Conservation (phyloP, 2,329 filamentous ascomycete genomes). For the Phaeophleospora eucalypticola region DNA sequence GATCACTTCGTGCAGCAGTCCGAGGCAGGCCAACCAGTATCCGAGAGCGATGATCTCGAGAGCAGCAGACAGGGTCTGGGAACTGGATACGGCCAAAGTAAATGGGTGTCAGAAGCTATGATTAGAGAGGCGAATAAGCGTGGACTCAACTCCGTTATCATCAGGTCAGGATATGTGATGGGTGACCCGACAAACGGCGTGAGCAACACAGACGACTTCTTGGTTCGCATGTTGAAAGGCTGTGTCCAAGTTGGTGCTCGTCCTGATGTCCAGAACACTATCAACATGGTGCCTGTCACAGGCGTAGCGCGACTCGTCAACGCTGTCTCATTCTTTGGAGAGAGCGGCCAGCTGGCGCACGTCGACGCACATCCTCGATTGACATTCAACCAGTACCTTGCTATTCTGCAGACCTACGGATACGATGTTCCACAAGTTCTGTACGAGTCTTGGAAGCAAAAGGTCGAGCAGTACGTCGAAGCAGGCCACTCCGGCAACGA, state of each 20-base stretch:
- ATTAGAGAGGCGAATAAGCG: constrained; percentile 73
- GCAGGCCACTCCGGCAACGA: constrained; percentile 61
- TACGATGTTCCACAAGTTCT: constrained; percentile 64
- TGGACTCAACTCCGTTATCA: constrained; percentile 69
- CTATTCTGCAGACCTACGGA: constrained; percentile 65
- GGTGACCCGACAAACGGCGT: constrained; percentile 68
- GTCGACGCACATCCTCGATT: constrained; percentile 76
- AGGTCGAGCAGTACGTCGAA: constrained; percentile 65
- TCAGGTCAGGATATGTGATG: constrained; percentile 81
- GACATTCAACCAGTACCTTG: constrained; percentile 73
- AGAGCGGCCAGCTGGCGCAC: constrained; percentile 57
- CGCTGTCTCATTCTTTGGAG: constrained; percentile 62
- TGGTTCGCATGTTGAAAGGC: constrained; percentile 81
- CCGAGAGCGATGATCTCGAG: constrained; percentile 72
- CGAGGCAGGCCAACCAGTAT: constrained; percentile 62
- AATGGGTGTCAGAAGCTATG: constrained; percentile 75
- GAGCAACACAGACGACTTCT: constrained; percentile 82
- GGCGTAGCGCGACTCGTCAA: constrained; percentile 80
- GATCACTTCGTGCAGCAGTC: constrained; percentile 76
- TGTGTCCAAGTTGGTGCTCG: constrained; percentile 72
- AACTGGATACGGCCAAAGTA: constrained; percentile 87
- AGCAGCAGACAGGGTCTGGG: constrained; percentile 72
- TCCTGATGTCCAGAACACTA: constrained; percentile 76
- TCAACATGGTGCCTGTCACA: constrained; percentile 84
- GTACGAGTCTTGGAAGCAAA: constrained; percentile 65